A percentile compares a stretch with the other conserved stretches of the same genome.
phyloP scores from a whole-genome alignment of 345 rosid genomes.

The Mangifera indica region DNA sequence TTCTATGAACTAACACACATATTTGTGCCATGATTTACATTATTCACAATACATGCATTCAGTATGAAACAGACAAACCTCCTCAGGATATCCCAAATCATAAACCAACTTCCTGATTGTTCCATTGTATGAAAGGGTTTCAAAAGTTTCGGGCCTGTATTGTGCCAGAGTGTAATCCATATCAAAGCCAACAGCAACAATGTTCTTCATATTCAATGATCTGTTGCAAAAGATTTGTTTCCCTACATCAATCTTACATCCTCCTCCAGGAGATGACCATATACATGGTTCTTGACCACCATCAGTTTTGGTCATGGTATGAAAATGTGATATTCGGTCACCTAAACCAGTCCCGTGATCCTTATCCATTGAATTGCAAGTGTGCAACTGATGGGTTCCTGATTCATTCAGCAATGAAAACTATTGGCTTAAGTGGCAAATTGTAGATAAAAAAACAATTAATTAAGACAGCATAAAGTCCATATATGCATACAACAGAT shows the following conservation, averaged over 20 bases:
- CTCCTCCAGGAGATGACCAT: constrained; percentile 78
- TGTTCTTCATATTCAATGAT: constrained; percentile 90
- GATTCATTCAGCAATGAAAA: constrained; percentile 21
- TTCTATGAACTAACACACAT: background rate
- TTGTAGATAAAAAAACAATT: background rate
- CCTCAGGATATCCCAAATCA: constrained; percentile 83
- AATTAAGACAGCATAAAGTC: background rate
- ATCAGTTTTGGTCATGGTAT: constrained; percentile 26
- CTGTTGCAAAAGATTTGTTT: constrained; percentile 94
- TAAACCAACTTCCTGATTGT: constrained; percentile 80
- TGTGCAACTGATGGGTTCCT: constrained; percentile 49
- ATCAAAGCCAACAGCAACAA: constrained; percentile 90
- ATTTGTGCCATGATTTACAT: background rate
- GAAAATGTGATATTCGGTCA: constrained; percentile 36
- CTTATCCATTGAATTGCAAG: constrained; percentile 54
- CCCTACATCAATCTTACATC: constrained; percentile 49
- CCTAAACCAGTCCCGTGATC: constrained; percentile 29
- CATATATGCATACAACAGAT: background rate
- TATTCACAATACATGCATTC: constrained; percentile 5
- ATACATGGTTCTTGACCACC: constrained; percentile 42
- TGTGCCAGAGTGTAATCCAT: constrained; percentile 99
- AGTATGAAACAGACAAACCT: constrained; percentile 50
- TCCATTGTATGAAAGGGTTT: constrained; percentile 90
- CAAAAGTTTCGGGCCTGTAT: constrained; percentile 93
- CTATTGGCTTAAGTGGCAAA: background rate